A percentile compares a stretch with the other conserved stretches of the same genome.
Evolutionary conservation across 352 stramenopile species (phyloP).

Genomic region (Globisporangium carolinianum): DNA sequence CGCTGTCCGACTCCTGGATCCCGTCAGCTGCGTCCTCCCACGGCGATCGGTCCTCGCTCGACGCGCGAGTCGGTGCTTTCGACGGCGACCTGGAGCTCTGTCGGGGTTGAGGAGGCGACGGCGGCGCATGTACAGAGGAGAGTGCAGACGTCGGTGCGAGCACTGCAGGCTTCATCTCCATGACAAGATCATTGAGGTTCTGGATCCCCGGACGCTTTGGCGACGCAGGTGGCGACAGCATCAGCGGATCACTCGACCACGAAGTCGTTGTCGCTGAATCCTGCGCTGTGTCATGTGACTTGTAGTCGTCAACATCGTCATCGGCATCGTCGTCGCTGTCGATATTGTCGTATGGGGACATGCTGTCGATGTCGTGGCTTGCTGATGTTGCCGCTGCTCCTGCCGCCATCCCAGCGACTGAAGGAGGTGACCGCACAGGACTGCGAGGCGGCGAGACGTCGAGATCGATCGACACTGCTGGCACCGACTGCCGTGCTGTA

Average conservation of each 20-base stretch:
- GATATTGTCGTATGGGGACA: not conserved
- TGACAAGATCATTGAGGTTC: conserved; percentile 6
- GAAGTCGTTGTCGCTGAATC: not conserved
- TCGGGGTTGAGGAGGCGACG: not conserved
- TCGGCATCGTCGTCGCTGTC: not conserved
- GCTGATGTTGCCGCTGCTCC: not conserved
- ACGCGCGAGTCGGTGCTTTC: not conserved
- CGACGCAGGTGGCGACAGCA: conserved; percentile 2
- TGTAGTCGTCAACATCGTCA: not conserved
- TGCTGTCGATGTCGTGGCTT: not conserved
- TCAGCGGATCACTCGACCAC: not conserved
- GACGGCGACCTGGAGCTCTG: not conserved
- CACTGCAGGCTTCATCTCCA: conserved; percentile 2
- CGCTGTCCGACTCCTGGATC: not conserved
- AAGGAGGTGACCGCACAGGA: no score
- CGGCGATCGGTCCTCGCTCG: conserved; percentile 3
- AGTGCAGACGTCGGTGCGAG: not conserved
- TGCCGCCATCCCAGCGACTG: no score
- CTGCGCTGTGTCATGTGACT: not conserved
- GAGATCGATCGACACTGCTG: not conserved
- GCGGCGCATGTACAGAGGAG: not conserved
- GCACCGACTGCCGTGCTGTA: not conserved
- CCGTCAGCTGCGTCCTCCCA: conserved; percentile 10
- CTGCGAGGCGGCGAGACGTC: not conserved
- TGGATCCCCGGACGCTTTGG: conserved; percentile 4